A percentile compares a stretch with the other conserved stretches of the same genome.
These are phyloP conservation scores for Verticillium alfalfae DNA, from an alignment of 2,329 filamentous ascomycete genomes.

Conservation along the genomic window DNA sequence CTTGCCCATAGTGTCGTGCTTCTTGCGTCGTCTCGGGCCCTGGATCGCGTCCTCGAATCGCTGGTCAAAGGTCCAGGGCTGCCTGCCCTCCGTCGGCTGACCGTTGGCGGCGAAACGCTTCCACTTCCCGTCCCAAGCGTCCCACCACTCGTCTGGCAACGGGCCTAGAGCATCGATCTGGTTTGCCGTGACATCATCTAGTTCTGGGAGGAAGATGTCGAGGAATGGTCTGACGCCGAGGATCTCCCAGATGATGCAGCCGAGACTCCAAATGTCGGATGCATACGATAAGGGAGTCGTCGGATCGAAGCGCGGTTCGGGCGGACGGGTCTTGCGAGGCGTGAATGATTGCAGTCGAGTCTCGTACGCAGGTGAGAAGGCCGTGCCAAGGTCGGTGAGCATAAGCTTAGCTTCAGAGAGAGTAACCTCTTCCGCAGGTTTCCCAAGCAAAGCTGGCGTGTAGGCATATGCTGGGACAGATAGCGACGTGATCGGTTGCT, in stretches of 20 bases:
- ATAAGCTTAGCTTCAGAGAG: constrained; percentile 14
- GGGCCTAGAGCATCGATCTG: constrained; percentile 17
- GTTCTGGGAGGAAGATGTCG: constrained; percentile 6
- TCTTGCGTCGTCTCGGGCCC: constrained; percentile 14
- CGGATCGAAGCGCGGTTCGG: constrained; percentile 27
- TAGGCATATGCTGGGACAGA: constrained; percentile 22
- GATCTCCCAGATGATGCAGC: constrained; percentile 97
- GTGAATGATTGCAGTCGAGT: constrained; percentile 17
- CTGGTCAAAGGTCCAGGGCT: constrained; percentile 19
- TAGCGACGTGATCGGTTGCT: constrained; percentile 5
- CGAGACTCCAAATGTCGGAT: constrained; percentile 89
- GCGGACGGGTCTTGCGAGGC: constrained; percentile 22
- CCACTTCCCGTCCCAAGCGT: constrained; percentile 5
- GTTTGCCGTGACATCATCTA: constrained; percentile 12
- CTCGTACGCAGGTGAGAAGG: constrained; percentile 21
- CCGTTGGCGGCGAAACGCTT: constrained; percentile 6
- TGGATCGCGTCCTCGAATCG: constrained; percentile 23
- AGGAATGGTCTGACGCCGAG: constrained; percentile 54
- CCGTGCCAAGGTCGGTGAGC: constrained; percentile 27
- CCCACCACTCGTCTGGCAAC: constrained; percentile 10
- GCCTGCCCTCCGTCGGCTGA: constrained; percentile 5
- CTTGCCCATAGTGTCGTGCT: not conserved
- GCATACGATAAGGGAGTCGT: constrained; percentile 21
- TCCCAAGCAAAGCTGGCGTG: constrained; percentile 26
- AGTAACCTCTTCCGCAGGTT: constrained; percentile 20